phyloP scores from a whole-genome alignment of 345 rosid genomes.

The Eucalyptus grandis region DNA sequence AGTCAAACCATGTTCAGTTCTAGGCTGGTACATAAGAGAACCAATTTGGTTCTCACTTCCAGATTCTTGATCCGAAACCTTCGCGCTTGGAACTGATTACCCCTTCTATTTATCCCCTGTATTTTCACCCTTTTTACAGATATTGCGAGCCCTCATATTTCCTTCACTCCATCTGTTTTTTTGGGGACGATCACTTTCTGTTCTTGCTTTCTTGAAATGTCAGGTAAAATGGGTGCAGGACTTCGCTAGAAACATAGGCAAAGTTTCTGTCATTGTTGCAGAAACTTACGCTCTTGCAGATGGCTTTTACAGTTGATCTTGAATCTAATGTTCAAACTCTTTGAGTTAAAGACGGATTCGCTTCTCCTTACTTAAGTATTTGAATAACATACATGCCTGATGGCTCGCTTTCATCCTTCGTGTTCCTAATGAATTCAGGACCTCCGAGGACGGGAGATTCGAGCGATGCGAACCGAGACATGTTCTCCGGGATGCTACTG shows the following conservation, averaged over 20 bases:
- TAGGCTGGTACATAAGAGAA: neutral
- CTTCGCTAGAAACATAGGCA: neutral
- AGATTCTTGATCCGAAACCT: neutral
- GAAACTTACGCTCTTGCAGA: neutral
- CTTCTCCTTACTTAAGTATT: neutral
- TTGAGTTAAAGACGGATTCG: neutral
- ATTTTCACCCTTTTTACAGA: neutral
- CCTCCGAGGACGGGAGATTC: neutral
- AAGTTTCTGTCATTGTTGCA: neutral
- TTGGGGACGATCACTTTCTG: neutral
- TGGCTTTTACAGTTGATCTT: neutral
- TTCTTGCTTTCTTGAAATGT: neutral
- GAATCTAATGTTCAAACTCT: neutral
- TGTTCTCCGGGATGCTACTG: neutral
- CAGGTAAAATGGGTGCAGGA: neutral
- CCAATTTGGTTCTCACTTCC: neutral
- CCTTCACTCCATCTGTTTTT: neutral
- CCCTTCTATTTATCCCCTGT: neutral
- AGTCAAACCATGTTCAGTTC: neutral
- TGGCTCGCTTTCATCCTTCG: fast-evolving
- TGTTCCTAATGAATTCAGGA: neutral
- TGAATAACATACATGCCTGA: neutral
- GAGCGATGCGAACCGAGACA: neutral
- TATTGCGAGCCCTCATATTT: neutral
- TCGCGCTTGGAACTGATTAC: fast-evolving